Conservation (phyloP, 1,284 basidiomycete species). For the Ceraceosorus guamensis region DNA sequence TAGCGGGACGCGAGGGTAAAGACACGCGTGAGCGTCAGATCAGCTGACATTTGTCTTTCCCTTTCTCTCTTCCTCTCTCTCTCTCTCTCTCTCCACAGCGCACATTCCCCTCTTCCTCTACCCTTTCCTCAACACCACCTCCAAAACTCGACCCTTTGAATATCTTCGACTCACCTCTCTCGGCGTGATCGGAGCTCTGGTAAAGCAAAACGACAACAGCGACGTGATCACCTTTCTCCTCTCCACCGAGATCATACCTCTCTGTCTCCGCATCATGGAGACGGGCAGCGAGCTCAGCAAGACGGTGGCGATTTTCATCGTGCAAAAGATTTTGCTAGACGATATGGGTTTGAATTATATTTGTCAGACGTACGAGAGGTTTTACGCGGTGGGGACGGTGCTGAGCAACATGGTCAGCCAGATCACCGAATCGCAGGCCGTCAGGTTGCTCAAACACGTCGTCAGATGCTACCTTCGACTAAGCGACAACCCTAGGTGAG, state of each 20-base stretch:
- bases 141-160: constrained; percentile 97
- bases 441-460: constrained; percentile 92
- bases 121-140: constrained; percentile 97
- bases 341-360: constrained; percentile 98
- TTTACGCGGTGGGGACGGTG: constrained; percentile 97
- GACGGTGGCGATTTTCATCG: constrained; percentile 99
- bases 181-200: constrained; percentile 95
- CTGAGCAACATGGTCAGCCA: constrained; percentile 95
- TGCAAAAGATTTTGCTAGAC: constrained; percentile 97
- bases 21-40: not conserved
- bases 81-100: constrained; percentile 54
- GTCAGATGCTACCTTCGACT: constrained; percentile 93
- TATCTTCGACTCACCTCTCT: constrained; percentile 94
- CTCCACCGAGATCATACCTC: constrained; percentile 98
- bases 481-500: constrained; percentile 87
- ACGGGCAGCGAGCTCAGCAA: constrained; percentile 98
- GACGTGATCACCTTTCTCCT: constrained; percentile 98
- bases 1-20: no score
- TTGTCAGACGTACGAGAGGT: constrained; percentile 97
- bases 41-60: not conserved
- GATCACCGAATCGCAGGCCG: constrained; percentile 78
- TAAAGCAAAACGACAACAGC: constrained; percentile 93
- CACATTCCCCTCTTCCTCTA: constrained; percentile 98
- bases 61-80: not conserved
- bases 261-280: constrained; percentile 99